Evolutionary conservation across 2,329 filamentous ascomycete genomes (phyloP).

Genomic region (Diaporthe australafricana): DNA sequence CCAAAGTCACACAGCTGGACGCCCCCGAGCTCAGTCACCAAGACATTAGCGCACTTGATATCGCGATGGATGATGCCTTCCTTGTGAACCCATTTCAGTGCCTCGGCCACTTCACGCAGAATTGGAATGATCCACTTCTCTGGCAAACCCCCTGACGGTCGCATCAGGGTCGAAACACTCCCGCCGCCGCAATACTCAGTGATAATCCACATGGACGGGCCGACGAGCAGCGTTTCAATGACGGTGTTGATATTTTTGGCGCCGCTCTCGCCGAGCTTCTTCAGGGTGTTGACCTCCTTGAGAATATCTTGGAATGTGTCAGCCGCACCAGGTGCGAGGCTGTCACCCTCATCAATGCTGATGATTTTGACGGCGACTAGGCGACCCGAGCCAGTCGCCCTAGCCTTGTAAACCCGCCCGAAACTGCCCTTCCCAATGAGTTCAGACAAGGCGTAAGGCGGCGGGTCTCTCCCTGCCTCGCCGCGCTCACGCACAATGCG

Average conservation of each 20-base stretch:
- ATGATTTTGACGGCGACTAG: constrained; percentile 83
- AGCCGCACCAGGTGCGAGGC: constrained; percentile 70
- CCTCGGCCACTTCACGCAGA: constrained; percentile 73
- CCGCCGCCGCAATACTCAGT: constrained; percentile 89
- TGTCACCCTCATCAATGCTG: constrained; percentile 83
- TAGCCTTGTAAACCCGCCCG: constrained; percentile 75
- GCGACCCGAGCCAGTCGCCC: constrained; percentile 50
- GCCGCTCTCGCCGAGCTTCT: constrained; percentile 78
- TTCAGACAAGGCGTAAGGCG: constrained; percentile 71
- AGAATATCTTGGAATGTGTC: constrained; percentile 77
- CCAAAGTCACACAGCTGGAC: constrained; percentile 90
- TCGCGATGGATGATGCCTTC: constrained; percentile 78
- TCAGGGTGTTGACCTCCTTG: constrained; percentile 76
- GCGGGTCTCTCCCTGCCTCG: constrained; percentile 65
- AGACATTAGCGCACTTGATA: constrained; percentile 82
- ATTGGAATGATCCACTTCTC: constrained; percentile 79
- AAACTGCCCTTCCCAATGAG: constrained; percentile 77
- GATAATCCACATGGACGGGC: constrained; percentile 87
- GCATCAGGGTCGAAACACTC: constrained; percentile 80
- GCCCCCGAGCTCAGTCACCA: constrained; percentile 80
- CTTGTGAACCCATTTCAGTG: constrained; percentile 75
- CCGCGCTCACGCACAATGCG: constrained; percentile 68
- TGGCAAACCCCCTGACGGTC: constrained; percentile 72
- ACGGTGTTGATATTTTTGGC: constrained; percentile 86
- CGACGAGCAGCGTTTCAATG: constrained; percentile 81